Conservation (phyloP, 169 alveolate species). For the Plasmodium coatneyi region DNA sequence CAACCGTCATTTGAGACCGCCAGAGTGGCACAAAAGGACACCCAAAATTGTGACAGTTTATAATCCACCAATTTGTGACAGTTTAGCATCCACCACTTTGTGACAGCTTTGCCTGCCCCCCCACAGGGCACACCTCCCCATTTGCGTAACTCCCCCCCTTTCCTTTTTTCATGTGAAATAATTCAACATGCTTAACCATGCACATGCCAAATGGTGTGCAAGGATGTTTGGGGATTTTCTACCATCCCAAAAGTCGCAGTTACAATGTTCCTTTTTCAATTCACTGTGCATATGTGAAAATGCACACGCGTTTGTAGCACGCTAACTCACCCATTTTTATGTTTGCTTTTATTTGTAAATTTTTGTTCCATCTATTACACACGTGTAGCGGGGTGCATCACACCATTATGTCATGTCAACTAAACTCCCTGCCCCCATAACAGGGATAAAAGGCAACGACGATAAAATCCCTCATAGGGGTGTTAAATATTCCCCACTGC, state of each 20-base stretch:
- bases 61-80: no score
- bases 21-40: background rate
- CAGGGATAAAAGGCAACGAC: background rate
- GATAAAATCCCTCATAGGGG: background rate
- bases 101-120: no score
- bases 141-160: background rate
- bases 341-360: background rate
- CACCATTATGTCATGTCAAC: background rate
- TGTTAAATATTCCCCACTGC: background rate
- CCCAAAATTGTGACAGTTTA: background rate
- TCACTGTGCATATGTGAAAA: background rate
- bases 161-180: background rate
- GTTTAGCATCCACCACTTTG: no score
- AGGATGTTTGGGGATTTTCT: background rate
- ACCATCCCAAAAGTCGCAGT: background rate
- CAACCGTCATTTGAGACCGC: slow-evolving; percentile 29
- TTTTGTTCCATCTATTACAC: background rate
- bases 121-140: background rate
- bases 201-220: background rate
- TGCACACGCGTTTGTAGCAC: background rate
- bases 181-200: background rate
- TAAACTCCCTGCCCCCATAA: background rate
- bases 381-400: background rate
- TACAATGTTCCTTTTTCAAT: background rate
- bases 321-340: background rate